These are phyloP conservation scores for Coprinopsis strossmayeri DNA, from an alignment of 768 basidiomycete genomes.

Conservation along the genomic window DNA sequence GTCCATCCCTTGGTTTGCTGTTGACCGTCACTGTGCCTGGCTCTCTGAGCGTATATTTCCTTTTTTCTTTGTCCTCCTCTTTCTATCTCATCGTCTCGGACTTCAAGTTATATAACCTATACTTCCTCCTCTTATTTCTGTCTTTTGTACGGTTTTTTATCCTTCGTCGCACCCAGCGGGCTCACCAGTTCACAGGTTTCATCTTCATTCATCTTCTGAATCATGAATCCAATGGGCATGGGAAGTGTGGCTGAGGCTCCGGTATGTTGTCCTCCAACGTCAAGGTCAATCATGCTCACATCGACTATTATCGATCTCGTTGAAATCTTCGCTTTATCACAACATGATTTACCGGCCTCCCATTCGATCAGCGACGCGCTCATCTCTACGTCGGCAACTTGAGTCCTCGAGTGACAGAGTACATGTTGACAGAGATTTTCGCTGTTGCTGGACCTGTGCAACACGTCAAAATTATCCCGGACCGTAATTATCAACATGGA, in stretches of 20 bases:
- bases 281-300: conserved; percentile 14
- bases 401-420: conserved; percentile 96
- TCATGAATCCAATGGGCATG: conserved; percentile 79
- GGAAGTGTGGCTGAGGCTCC: conserved; percentile 67
- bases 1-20: conserved; percentile 31
- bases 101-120: conserved; percentile 49
- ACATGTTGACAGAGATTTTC: conserved; percentile 98
- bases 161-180: conserved; percentile 8
- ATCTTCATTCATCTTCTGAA: conserved; percentile 48
- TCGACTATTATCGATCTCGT: conserved; percentile 15
- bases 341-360: conserved; percentile 16
- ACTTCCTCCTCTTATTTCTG: conserved; percentile 42
- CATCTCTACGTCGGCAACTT: conserved; percentile 99
- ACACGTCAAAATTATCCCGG: conserved; percentile 99
- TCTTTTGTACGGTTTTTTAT: conserved; percentile 43
- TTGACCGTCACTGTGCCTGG: conserved; percentile 44
- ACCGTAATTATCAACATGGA: conserved; percentile 98
- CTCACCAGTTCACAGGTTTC: conserved; percentile 32
- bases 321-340: conserved; percentile 14
- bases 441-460: conserved; percentile 96
- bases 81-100: conserved; percentile 48
- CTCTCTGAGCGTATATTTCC: conserved; percentile 38
- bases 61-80: conserved; percentile 40
- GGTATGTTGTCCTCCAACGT: conserved; percentile 42
- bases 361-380: conserved; percentile 62